These are phyloP conservation scores for Pyrenophora seminiperda DNA, from an alignment of 2,329 filamentous ascomycete species.

Conservation along the genomic window DNA sequence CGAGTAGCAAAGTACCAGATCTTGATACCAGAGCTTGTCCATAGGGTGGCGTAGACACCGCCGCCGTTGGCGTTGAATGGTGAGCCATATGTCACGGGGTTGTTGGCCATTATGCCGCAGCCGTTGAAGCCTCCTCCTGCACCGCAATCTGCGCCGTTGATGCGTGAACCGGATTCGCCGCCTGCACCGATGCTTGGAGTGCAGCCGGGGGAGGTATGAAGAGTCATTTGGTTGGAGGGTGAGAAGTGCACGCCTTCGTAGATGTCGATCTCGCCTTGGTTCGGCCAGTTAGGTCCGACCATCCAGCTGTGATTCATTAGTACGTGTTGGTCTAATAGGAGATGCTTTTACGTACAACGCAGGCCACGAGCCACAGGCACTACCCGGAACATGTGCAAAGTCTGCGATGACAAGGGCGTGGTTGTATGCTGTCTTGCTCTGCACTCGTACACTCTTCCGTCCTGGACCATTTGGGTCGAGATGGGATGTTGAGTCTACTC, in stretches of 20 bases:
- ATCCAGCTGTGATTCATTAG: conserved; percentile 41
- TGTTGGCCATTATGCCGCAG: conserved; percentile 38
- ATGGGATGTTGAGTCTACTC: conserved; percentile 40
- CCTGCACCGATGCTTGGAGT: conserved; percentile 38
- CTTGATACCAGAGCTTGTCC: conserved; percentile 50
- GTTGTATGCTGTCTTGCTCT: conserved; percentile 46
- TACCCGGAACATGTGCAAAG: conserved; percentile 48
- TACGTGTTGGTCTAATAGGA: background rate
- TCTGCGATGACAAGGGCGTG: conserved; percentile 48
- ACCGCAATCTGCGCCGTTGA: conserved; percentile 43
- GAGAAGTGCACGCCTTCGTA: conserved; percentile 48
- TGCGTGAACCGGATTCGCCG: conserved; percentile 38
- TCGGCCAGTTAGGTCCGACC: conserved; percentile 49
- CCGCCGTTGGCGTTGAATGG: conserved; percentile 50
- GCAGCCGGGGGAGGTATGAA: conserved; percentile 47
- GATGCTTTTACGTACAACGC: conserved; percentile 37
- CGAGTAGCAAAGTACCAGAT: conserved; percentile 54
- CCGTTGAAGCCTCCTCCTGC: conserved; percentile 42
- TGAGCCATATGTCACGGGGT: conserved; percentile 43
- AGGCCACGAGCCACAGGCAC: conserved; percentile 48
- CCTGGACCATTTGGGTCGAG: conserved; percentile 43
- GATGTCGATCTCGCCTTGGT: conserved; percentile 46
- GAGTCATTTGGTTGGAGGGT: conserved; percentile 45
- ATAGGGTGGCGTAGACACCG: conserved; percentile 52
- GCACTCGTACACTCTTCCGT: conserved; percentile 45